A percentile compares a stretch with the other conserved stretches of the same genome.
phyloP scores from a whole-genome alignment of 2,329 filamentous ascomycete species.

The Ceratocystis huliohia region DNA sequence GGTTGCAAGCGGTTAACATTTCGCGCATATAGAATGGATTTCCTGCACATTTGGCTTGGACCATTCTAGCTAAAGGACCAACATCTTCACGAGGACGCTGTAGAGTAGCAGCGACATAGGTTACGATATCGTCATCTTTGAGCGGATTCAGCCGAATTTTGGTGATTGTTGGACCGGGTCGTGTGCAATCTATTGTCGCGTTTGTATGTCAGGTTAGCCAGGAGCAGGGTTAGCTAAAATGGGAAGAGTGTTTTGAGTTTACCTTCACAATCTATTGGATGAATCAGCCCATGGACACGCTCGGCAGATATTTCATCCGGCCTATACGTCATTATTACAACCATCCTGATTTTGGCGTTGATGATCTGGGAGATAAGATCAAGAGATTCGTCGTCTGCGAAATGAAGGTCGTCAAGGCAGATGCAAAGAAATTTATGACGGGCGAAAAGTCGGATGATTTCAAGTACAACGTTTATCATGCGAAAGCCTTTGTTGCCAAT shows the following conservation, averaged over 20 bases:
- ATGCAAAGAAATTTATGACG: conserved; percentile 79
- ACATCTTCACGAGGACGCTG: conserved; percentile 61
- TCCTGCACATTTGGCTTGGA: conserved; percentile 77
- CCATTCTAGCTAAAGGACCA: conserved; percentile 64
- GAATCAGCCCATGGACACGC: conserved; percentile 41
- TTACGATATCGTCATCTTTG: conserved; percentile 62
- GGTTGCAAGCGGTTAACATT: conserved; percentile 76
- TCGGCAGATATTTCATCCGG: conserved; percentile 51
- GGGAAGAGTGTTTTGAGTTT: conserved; percentile 12
- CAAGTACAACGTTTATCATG: conserved; percentile 76
- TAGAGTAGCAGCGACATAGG: conserved; percentile 72
- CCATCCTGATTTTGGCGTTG: conserved; percentile 62
- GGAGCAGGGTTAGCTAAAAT: not conserved
- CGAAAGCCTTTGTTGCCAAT: conserved; percentile 53
- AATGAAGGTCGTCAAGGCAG: conserved; percentile 79
- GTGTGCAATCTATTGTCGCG: conserved; percentile 31
- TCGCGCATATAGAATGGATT: conserved; percentile 88
- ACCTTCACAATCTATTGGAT: conserved; percentile 43
- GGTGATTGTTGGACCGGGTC: conserved; percentile 46
- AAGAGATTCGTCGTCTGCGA: conserved; percentile 75
- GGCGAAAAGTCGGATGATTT: conserved; percentile 70
- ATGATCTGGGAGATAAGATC: conserved; percentile 76
- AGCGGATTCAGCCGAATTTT: conserved; percentile 61
- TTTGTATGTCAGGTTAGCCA: not conserved
- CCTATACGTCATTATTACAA: conserved; percentile 65